Base-by-base conservation (phyloP, 2,329 filamentous ascomycete species). In the Simplicillium aogashimaense region DNA sequence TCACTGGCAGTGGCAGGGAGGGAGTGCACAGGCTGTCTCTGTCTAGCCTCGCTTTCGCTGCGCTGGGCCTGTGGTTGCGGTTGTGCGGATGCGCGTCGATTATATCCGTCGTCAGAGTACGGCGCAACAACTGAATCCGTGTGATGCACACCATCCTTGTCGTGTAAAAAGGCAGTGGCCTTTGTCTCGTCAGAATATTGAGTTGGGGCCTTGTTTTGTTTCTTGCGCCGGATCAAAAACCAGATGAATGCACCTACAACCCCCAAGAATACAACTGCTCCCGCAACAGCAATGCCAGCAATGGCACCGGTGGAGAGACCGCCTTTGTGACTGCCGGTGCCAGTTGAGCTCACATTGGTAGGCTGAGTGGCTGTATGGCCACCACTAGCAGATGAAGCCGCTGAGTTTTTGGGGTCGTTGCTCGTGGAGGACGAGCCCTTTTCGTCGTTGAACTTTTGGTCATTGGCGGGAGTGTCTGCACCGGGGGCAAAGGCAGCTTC, bases 211-310 rank as follows among this genome's bases (percentile, higher is more conserved):
- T 46, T 49, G 39, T 41, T 51, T 30, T 54, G 55, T 35, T 57
- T 59, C 4, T 61, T 63, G 4, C 67, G 65, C 13, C 63, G 63
- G 20, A 68, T 49, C 38, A 70, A 51, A 47, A 67, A 65, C 59
- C 63, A 75, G 16, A 56, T 47, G 7, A 69, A 45, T 3, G 50
- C 55, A 5, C 51, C 60, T 47, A 69, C 44, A 35, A 72, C 40
- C 12, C 63, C 50, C 7, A 73, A 50, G 11, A 59, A 59, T 6
- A 55, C 57, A 4, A 66, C 44, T 9, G 53, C 56, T 34, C 56
- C 56, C 7, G 59, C 69, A 2, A 72, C 58, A 20, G 60, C 67
- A 29, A 74, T 71, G 34, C 70, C 70, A 14, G 61, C 64, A 29
- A 66, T 67, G 39, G 67, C 66, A 17, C 67, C 70, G 1, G 52